phyloP scores from a whole-genome alignment of 352 stramenopile species.

The Pythium aquatile region DNA sequence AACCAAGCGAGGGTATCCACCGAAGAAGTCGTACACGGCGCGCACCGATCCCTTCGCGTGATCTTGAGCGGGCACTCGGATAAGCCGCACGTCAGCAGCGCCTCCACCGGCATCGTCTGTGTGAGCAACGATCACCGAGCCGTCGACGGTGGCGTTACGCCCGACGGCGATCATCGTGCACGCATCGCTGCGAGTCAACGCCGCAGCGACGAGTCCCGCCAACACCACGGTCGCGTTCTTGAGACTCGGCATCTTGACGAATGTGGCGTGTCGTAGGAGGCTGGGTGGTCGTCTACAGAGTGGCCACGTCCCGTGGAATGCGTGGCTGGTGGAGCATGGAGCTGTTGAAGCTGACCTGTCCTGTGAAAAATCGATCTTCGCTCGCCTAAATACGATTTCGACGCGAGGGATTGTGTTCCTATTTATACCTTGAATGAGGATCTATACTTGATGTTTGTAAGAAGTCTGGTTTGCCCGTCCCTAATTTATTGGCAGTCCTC shows the following conservation, averaged over 20 bases:
- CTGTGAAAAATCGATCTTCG: not conserved
- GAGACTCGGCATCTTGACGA: not conserved
- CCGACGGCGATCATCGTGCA: conserved; percentile 83
- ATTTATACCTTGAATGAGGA: not conserved
- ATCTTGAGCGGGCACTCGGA: conserved; percentile 76
- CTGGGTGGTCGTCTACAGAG: not conserved
- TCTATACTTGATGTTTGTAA: conserved; percentile 10
- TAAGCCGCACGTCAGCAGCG: conserved; percentile 78
- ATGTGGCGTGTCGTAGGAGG: not conserved
- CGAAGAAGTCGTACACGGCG: conserved; percentile 46
- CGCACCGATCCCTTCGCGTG: conserved; percentile 29
- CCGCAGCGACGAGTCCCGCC: conserved; percentile 8
- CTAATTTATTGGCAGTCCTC: not conserved
- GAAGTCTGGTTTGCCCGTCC: not conserved
- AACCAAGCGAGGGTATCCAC: conserved; percentile 52
- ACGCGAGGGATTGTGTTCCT: not conserved
- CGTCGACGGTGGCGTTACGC: conserved; percentile 56
- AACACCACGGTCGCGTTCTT: conserved; percentile 4
- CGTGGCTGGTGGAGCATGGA: not conserved
- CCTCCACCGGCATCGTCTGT: conserved; percentile 56
- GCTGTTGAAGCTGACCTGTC: conserved; percentile 1
- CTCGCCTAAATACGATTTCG: not conserved
- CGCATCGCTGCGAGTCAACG: conserved; percentile 23
- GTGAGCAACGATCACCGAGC: conserved; percentile 73
- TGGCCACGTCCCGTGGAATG: not conserved